A percentile compares a stretch with the other conserved stretches of the same genome.
phyloP scores from a whole-genome alignment of 805 yeast genomes.

The Starmerella potacharoeniae region DNA sequence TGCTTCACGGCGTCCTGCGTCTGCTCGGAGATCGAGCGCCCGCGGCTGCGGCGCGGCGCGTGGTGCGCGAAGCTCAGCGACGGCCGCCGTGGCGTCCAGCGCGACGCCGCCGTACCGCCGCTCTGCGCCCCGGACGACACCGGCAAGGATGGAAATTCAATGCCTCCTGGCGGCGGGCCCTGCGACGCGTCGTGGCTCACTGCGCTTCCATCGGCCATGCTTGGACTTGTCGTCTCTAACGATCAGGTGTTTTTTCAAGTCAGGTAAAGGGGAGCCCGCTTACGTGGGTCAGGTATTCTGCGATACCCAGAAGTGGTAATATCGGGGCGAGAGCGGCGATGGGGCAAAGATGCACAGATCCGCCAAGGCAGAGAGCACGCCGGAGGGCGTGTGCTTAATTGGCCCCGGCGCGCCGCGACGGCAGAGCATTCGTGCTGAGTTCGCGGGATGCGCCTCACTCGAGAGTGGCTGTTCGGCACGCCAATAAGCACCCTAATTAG shows the following conservation, averaged over 20 bases:
- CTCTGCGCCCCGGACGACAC: constrained; percentile 5
- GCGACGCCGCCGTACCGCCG: background rate
- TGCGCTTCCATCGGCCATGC: constrained; percentile 1
- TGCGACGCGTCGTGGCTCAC: background rate
- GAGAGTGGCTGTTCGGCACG: no score
- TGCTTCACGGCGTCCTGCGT: constrained; percentile 30
- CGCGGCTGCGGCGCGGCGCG: constrained; percentile 16
- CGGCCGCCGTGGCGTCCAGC: constrained; percentile 13
- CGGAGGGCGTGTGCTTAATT: no score
- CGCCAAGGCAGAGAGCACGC: background rate
- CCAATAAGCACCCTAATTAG: no score
- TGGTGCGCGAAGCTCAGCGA: constrained; percentile 1
- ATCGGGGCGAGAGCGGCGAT: background rate
- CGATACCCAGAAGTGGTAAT: background rate
- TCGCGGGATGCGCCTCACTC: no score
- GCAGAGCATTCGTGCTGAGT: no score
- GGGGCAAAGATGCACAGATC: background rate
- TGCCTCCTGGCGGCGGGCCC: background rate
- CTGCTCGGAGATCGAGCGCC: constrained; percentile 21
- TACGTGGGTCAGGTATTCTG: background rate
- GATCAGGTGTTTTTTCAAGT: constrained; percentile 4
- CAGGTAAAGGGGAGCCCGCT: background rate
- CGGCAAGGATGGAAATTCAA: constrained; percentile 13
- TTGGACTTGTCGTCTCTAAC: background rate
- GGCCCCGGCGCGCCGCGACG: no score